Conservation (phyloP, 768 basidiomycete species). For the Termitomyces sp. region DNA sequence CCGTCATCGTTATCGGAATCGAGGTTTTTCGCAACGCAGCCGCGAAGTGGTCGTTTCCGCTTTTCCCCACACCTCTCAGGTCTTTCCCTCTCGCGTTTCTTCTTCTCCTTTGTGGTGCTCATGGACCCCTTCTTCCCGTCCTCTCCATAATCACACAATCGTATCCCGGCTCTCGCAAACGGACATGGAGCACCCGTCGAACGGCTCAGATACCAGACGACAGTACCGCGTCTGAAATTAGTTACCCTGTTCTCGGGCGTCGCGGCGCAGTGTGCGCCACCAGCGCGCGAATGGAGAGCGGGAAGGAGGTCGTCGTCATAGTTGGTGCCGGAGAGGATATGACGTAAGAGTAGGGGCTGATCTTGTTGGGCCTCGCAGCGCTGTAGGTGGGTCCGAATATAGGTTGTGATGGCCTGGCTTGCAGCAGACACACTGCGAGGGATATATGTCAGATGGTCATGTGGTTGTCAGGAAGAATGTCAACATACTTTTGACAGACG, state of each 20-base stretch:
- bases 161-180: conserved; percentile 71
- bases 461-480: conserved; percentile 4
- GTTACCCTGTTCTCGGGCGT: conserved; percentile 49
- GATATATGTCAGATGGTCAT: conserved; percentile 8
- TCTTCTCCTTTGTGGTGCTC: conserved; percentile 23
- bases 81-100: conserved; percentile 26
- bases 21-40: conserved; percentile 28
- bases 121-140: conserved; percentile 38
- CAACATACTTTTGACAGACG: conserved; percentile 67
- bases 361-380: conserved; percentile 73
- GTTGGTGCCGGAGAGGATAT: conserved; percentile 67
- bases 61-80: conserved; percentile 38
- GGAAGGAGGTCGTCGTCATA: conserved; percentile 74
- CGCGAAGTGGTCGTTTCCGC: conserved; percentile 42
- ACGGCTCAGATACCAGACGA: conserved; percentile 78
- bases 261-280: conserved; percentile 56
- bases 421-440: conserved; percentile 66
- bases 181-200: conserved; percentile 77
- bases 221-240: conserved; percentile 76
- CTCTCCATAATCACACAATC: conserved; percentile 65
- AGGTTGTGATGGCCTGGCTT: conserved; percentile 81
- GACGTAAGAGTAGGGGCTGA: conserved; percentile 70
- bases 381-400: conserved; percentile 69
- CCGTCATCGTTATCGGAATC: conserved; percentile 40
- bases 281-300: conserved; percentile 66